Base-by-base conservation (phyloP, 1,139 yeast genomes). In the Diutina ranongensis region DNA sequence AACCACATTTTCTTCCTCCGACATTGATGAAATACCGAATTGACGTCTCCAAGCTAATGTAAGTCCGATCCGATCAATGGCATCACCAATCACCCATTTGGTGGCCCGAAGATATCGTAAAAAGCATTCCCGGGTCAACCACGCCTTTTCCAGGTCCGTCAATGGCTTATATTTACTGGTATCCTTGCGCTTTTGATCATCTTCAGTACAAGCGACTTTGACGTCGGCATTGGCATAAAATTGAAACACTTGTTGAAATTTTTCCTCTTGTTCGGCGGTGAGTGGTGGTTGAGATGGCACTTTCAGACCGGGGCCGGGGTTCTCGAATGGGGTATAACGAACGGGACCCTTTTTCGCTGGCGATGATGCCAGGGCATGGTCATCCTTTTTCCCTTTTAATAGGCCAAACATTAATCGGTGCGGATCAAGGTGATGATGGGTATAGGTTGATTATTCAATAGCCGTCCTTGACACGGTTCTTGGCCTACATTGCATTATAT, bases 11-110 rank as follows among this genome's bases (percentile, higher is more conserved):
- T 75, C 61, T 47, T 54, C 59, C 49, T 52, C 72, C 40, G 61
- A 62, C 56, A 60, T 59, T 10, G 57, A 62, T 47, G 79, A 74
- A 45, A 77, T 66, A 10, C 97, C 97, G 60, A 87, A 89, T 46
- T 86, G 86, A 53, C 97, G 77, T 65, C 97, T 77, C 97, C 97
- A 92, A 3, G 85, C 76, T 15, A 92, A 54, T 0, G 97, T 83
- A 21, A 76, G 77, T 54, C 79, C 82, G 9, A 92, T 68, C 54
- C 98, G 74, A 51, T 75, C 76, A 45, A 80, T 81, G 25, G 94
- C 83, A 19, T 80, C 83, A 25, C 74, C 71, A 1, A 72, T 69
- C 41, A 77, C 74, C 97, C 97, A 92, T 60, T 87, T 89, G 44
- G 95, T 81, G 12, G 97, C 98, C 45, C 96, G 72, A 47, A 89